Base-by-base conservation (phyloP, 1,284 basidiomycete species). In the Leccinum solheimii region DNA sequence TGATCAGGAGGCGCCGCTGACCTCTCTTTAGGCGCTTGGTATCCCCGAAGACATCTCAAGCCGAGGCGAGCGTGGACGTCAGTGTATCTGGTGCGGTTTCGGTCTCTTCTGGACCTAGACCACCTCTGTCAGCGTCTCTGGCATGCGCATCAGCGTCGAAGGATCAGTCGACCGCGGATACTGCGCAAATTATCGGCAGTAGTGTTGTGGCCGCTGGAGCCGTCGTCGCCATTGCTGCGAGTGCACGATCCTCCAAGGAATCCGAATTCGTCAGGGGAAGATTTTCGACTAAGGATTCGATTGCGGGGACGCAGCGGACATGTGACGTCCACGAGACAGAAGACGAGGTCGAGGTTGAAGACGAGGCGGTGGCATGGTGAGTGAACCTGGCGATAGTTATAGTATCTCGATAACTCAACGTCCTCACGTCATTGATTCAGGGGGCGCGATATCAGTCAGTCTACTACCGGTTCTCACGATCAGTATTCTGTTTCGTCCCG, bases 361-460 rank as follows among this genome's bases (percentile, higher is more conserved):
- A 45, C 11, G 43, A 60, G 50, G 53, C 11, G 14, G 45, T 3
- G 0, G 26, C 21, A n/a, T 54, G 45, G 68, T 70, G 13, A 59
- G 67, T 59, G 4, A 45, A 32, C 16, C 7, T 6, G 5, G 3
- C 2, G 1, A n/a, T 30, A 14, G 16, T 10, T 11, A 5, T 45
- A 9, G 10, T 19, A 43, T 43, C 4, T 5, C 27, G 10, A 0
- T 19, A 1, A 36, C 2, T 19, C n/a, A 4, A 3, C 11, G 5
- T 32, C 13, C 53, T 58, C 34, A 57, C 19, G 11, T 21, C 19
- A 14, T 38, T 43, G 16, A 40, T 38, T 26, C 21, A 70, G 67
- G 56, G 56, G 27, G 21, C 16, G 11, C 5, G 54, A 55, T 26
- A 26, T 53, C 26, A 11, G 13, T 19, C 8, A 45, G 11, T 34